Evolutionary conservation across 352 stramenopile genomes (phyloP).

Genomic region (Phytophthora kernoviae): DNA sequence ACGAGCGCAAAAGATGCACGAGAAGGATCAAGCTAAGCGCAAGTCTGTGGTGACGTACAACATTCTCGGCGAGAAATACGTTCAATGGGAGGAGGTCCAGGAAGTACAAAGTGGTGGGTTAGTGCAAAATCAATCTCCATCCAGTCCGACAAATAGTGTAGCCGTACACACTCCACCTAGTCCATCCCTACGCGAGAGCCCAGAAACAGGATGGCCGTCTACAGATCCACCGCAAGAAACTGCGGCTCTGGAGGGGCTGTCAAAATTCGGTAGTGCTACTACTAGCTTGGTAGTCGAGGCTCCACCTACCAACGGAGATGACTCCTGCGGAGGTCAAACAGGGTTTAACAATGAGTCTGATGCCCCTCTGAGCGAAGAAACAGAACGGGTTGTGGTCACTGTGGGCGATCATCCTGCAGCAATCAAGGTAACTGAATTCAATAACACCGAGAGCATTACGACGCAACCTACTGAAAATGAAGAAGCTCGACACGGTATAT

Average conservation of each 20-base stretch:
- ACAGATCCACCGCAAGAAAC: neutral
- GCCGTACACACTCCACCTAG: slow-evolving; percentile 21
- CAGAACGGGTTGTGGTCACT: no score
- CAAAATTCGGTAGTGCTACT: no score
- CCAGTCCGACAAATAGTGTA: slow-evolving; percentile 18
- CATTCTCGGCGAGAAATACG: slow-evolving; percentile 64
- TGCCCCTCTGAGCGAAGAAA: no score
- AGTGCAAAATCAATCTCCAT: slow-evolving; percentile 11
- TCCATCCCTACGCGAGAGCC: slow-evolving; percentile 10
- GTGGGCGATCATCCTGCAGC: no score
- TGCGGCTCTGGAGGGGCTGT: no score
- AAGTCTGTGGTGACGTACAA: slow-evolving; percentile 69
- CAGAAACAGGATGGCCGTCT: neutral
- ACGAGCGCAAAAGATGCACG: slow-evolving; percentile 24
- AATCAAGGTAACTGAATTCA: neutral
- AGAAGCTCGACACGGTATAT: slow-evolving; percentile 8
- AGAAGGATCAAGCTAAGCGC: slow-evolving; percentile 28
- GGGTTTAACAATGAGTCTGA: no score
- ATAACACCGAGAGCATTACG: neutral
- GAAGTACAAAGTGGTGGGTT: neutral
- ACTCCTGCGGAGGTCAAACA: no score
- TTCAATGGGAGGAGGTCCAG: slow-evolving; percentile 47
- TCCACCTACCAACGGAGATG: no score
- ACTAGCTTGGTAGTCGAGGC: no score
- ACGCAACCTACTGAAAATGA: slow-evolving; percentile 1